A percentile compares a stretch with the other conserved stretches of the same genome.
Evolutionary conservation across 768 basidiomycete species (phyloP).

Genomic region (Cyathus striatus): DNA sequence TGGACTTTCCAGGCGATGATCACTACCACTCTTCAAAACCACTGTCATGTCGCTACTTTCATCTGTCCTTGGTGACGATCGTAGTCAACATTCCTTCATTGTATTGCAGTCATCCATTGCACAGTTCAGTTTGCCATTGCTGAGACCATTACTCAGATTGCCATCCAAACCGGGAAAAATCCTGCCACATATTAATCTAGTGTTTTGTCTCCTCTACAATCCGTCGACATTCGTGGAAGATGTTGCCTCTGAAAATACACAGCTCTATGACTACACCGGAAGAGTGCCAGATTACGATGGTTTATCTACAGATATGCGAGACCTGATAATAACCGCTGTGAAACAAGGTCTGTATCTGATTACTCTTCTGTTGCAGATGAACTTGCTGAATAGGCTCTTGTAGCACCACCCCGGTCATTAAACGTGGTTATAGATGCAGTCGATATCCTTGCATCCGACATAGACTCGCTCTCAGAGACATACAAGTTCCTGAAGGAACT

Average conservation of each 20-base stretch:
- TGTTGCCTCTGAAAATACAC: slow-evolving; percentile 20
- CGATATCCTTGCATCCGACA: slow-evolving; percentile 58
- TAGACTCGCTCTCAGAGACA: slow-evolving; percentile 46
- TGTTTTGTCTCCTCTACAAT: slow-evolving; percentile 59
- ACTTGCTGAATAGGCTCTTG: slow-evolving; percentile 7
- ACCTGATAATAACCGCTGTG: slow-evolving; percentile 35
- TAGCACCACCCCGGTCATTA: slow-evolving; percentile 42
- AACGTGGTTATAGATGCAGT: slow-evolving; percentile 69
- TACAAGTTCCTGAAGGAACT: slow-evolving; percentile 49
- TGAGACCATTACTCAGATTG: slow-evolving; percentile 37
- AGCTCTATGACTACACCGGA: slow-evolving; percentile 44
- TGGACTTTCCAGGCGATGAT: no score
- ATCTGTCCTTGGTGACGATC: background rate
- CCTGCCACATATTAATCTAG: slow-evolving; percentile 22
- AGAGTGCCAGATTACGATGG: slow-evolving; percentile 50
- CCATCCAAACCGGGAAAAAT: slow-evolving; percentile 5
- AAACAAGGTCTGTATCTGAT: slow-evolving; percentile 27
- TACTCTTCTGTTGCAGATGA: background rate
- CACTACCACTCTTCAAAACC: no score
- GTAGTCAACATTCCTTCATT: background rate
- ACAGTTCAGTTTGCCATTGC: slow-evolving; percentile 41
- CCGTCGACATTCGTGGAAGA: slow-evolving; percentile 32
- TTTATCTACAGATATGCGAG: slow-evolving; percentile 21
- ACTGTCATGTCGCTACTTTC: slow-evolving; percentile 1
- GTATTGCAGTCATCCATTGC: slow-evolving; percentile 8